phyloP scores from a whole-genome alignment of 2,329 filamentous ascomycete genomes.

The Nemania bipapillata region DNA sequence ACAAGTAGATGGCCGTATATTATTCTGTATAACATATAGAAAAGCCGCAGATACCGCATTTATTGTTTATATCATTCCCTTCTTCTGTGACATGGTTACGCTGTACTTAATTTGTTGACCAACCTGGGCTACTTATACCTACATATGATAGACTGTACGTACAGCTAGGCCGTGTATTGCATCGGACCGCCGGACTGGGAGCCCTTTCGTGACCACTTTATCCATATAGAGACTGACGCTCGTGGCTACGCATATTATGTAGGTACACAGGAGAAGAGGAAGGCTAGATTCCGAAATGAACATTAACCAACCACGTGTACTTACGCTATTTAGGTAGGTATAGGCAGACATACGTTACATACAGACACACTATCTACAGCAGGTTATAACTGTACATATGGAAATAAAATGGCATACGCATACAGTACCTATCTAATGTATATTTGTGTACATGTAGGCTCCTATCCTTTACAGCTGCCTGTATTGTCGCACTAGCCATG shows the following conservation, averaged over 20 bases:
- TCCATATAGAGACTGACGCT: constrained; percentile 39
- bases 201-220: constrained; percentile 37
- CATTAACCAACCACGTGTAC: constrained; percentile 22
- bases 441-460: too few species aligned
- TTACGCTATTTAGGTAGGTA: too few species aligned
- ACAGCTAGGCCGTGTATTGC: constrained; percentile 12
- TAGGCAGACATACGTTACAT: too few species aligned
- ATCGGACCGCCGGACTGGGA: constrained; percentile 19
- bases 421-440: too few species aligned
- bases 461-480: too few species aligned
- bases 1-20: constrained; percentile 6
- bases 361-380: not conserved
- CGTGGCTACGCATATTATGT: constrained; percentile 28
- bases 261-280: constrained; percentile 44
- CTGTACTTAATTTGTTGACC: not conserved
- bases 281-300: constrained; percentile 44
- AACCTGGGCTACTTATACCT: too few species aligned
- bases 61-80: not conserved
- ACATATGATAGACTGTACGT: too few species aligned
- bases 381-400: not conserved
- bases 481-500: too few species aligned
- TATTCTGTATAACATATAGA: not conserved
- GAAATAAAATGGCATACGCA: not conserved
- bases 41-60: constrained; percentile 25
- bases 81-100: not conserved